Percentiles rank a stretch among this genome's conserved stretches.
Conservation (phyloP, 139 green algal species). For the Chlorella sp. region DNA sequence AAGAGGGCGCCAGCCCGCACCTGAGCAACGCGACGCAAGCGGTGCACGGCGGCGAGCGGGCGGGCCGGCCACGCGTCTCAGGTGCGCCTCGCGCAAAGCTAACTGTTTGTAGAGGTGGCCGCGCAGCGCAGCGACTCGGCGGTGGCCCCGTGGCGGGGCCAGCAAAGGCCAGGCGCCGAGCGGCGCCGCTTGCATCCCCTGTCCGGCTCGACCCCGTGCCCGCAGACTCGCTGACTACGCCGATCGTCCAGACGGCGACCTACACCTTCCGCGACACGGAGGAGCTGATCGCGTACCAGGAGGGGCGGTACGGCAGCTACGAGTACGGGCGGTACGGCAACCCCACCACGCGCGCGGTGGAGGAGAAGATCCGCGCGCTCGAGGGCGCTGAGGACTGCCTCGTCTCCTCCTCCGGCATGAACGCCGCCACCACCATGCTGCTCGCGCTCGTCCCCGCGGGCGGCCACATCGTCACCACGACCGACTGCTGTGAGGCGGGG, state of each 20-base stretch:
- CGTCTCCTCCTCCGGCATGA: slow-evolving; percentile 94
- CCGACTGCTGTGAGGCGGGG: too few species aligned
- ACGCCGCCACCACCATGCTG: slow-evolving; percentile 97
- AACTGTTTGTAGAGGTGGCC: neutral
- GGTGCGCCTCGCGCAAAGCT: neutral
- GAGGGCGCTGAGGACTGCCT: slow-evolving; percentile 97
- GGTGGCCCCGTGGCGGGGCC: neutral
- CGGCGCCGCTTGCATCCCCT: neutral
- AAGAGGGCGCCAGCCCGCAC: neutral
- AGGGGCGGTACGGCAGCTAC: slow-evolving; percentile 88
- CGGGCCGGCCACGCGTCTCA: slow-evolving; percentile 75
- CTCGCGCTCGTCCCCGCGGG: slow-evolving; percentile 94
- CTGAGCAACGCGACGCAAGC: slow-evolving; percentile 32
- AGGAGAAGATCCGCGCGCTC: slow-evolving; percentile 96
- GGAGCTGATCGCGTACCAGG: slow-evolving; percentile 97
- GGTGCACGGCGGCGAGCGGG: slow-evolving; percentile 83
- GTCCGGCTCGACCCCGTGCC: neutral
- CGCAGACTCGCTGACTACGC: slow-evolving; percentile 93
- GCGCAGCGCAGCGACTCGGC: neutral
- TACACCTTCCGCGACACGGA: slow-evolving; percentile 91
- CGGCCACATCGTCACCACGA: slow-evolving; percentile 99
- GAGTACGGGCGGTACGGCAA: slow-evolving; percentile 96
- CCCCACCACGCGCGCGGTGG: slow-evolving; percentile 83
- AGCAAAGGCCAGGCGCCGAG: neutral
- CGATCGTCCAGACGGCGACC: slow-evolving; percentile 96